Percentiles rank a stretch among this genome's conserved stretches.
Evolutionary conservation across 257 asterid species (phyloP).

Genomic region (Capsicum rhomboideum): DNA sequence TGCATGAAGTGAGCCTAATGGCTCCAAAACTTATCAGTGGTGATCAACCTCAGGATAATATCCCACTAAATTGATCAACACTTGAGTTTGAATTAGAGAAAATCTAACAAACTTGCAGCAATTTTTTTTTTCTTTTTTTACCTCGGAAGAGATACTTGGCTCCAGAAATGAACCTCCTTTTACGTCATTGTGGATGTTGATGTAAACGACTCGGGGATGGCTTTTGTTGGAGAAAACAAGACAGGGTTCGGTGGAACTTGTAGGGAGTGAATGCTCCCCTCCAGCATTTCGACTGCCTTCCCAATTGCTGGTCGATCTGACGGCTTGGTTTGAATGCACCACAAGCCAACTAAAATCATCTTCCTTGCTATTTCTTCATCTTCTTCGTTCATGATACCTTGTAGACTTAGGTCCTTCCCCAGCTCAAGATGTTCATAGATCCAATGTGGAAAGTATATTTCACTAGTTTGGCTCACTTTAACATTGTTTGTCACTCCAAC

Average conservation of each 20-base stretch:
- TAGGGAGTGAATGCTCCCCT: constrained; percentile 34
- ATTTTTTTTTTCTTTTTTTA: not conserved
- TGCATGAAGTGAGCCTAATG: not conserved
- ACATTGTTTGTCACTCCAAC: constrained; percentile 29
- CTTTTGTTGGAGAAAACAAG: constrained; percentile 11
- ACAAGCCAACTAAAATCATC: constrained; percentile 51
- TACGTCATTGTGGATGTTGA: not conserved
- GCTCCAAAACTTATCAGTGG: not conserved
- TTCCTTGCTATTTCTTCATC: constrained; percentile 36
- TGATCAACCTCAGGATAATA: not conserved
- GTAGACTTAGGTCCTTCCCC: constrained; percentile 9
- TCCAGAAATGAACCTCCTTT: not conserved
- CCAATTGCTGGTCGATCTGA: constrained; percentile 49
- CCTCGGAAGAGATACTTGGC: not conserved
- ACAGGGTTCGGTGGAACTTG: constrained; percentile 51
- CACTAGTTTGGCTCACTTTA: constrained; percentile 19
- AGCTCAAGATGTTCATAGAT: constrained; percentile 35
- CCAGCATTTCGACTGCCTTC: constrained; percentile 54
- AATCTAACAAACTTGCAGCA: not conserved
- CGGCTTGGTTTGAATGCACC: constrained; percentile 64
- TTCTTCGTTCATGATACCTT: constrained; percentile 14
- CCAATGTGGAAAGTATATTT: constrained; percentile 32
- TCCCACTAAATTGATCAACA: not conserved
- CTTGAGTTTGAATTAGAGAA: not conserved
- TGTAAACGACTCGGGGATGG: constrained; percentile 4